These are phyloP conservation scores for Gossypium arboreum DNA, from an alignment of 345 rosid species.

Conservation along the genomic window DNA sequence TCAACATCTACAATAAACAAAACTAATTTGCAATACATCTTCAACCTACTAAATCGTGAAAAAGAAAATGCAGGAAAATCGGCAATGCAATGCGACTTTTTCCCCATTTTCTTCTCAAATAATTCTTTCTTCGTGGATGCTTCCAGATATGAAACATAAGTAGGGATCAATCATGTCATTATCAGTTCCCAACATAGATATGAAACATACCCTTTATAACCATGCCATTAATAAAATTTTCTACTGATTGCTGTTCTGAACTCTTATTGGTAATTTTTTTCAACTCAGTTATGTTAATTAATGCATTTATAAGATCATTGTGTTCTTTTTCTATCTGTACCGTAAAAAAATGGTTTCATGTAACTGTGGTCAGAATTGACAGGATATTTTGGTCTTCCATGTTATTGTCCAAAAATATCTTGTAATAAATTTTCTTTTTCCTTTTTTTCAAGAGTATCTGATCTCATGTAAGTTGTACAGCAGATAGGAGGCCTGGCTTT, in stretches of 20 bases:
- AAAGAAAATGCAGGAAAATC: too few relatives aligned
- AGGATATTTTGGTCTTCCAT: neutral
- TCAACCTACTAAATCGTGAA: too few relatives aligned
- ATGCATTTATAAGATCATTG: neutral
- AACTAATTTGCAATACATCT: too few relatives aligned
- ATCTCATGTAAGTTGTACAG: neutral
- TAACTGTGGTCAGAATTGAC: neutral
- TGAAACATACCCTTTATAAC: neutral
- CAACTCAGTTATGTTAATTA: neutral
- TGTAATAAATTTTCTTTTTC: neutral
- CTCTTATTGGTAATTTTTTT: neutral
- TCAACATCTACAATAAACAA: too few relatives aligned
- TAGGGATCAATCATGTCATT: too few relatives aligned
- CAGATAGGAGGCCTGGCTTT: too few relatives aligned
- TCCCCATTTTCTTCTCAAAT: too few relatives aligned
- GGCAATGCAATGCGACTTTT: too few relatives aligned
- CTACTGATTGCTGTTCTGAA: neutral
- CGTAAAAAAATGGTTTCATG: neutral
- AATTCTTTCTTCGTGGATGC: too few relatives aligned
- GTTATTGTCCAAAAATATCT: neutral
- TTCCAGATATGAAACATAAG: too few relatives aligned
- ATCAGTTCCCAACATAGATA: too few relatives aligned
- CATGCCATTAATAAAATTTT: neutral
- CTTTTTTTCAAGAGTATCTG: neutral
- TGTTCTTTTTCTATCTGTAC: neutral